These are phyloP conservation scores for Heliophila coronopifolia DNA, from an alignment of 441 rosid species.

Conservation along the genomic window DNA sequence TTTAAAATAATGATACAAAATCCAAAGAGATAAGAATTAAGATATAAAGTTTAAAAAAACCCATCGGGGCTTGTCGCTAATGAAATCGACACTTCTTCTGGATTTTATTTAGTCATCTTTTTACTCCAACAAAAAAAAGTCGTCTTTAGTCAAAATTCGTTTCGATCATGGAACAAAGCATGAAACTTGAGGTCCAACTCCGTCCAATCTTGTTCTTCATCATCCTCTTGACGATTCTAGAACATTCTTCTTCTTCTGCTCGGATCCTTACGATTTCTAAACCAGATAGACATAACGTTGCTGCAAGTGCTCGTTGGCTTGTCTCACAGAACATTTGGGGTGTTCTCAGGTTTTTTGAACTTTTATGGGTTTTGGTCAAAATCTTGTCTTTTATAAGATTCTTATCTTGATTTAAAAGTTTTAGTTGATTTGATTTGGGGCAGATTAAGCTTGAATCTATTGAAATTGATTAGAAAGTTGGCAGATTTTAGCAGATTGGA, in stretches of 20 bases:
- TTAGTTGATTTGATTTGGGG: slow-evolving; percentile 8
- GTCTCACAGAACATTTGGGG: slow-evolving; percentile 83
- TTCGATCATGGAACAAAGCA: slow-evolving; percentile 1
- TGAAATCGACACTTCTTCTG: too few species aligned
- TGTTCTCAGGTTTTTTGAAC: slow-evolving; percentile 80
- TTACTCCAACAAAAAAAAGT: too few species aligned
- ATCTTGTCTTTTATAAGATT: background rate
- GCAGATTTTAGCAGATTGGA: background rate
- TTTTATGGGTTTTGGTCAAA: too few species aligned
- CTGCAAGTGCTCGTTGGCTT: slow-evolving; percentile 84
- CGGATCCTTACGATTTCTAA: slow-evolving; percentile 45
- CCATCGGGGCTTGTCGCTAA: too few species aligned
- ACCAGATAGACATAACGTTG: slow-evolving; percentile 56
- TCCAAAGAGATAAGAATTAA: too few species aligned
- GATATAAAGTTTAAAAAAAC: too few species aligned
- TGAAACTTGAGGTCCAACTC: slow-evolving; percentile 9
- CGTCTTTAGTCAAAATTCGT: background rate
- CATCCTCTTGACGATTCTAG: slow-evolving; percentile 6
- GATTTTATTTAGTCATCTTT: background rate
- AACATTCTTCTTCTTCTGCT: slow-evolving; percentile 37
- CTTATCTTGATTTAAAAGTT: background rate
- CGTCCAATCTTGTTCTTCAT: slow-evolving; percentile 1
- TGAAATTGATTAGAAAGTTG: background rate
- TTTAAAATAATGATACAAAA: too few species aligned
- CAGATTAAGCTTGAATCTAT: background rate